Evolutionary conservation across 2,329 filamentous ascomycete species (phyloP).

Genomic region (Penicillium sp.): DNA sequence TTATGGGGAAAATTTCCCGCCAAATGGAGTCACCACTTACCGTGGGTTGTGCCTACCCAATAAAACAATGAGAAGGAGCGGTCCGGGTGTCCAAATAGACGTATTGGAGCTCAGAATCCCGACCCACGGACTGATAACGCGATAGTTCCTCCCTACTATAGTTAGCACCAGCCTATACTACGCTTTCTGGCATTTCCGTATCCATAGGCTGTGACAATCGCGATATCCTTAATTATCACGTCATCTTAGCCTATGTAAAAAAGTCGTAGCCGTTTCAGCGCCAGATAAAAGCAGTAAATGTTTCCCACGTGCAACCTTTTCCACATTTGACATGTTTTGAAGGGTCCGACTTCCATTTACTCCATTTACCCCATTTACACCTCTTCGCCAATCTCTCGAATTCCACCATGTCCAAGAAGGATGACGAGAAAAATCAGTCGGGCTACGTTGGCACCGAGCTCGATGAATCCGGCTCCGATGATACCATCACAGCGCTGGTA

Average conservation of each 20-base stretch:
- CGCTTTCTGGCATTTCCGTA: background rate
- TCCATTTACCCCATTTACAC: background rate
- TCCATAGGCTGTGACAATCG: conserved; percentile 4
- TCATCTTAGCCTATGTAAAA: conserved; percentile 1
- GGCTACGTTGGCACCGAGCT: conserved; percentile 9
- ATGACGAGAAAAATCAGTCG: conserved; percentile 14
- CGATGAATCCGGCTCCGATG: conserved; percentile 10
- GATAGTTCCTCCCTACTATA: background rate
- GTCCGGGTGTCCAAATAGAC: background rate
- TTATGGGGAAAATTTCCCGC: background rate
- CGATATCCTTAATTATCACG: conserved; percentile 18
- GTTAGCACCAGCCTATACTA: background rate
- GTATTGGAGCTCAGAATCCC: background rate
- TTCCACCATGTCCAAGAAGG: conserved; percentile 4
- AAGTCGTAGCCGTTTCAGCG: background rate
- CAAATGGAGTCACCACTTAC: background rate
- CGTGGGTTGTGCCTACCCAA: background rate
- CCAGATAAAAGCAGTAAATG: background rate
- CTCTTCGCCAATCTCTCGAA: background rate
- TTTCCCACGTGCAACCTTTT: background rate
- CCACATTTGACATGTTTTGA: no score
- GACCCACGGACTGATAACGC: background rate
- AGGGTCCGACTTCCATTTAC: background rate
- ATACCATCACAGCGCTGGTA: conserved; percentile 20
- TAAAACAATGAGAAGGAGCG: background rate